A percentile compares a stretch with the other conserved stretches of the same genome.
phyloP scores from a whole-genome alignment of 148 eudicot species.

The Silene uniflora region DNA sequence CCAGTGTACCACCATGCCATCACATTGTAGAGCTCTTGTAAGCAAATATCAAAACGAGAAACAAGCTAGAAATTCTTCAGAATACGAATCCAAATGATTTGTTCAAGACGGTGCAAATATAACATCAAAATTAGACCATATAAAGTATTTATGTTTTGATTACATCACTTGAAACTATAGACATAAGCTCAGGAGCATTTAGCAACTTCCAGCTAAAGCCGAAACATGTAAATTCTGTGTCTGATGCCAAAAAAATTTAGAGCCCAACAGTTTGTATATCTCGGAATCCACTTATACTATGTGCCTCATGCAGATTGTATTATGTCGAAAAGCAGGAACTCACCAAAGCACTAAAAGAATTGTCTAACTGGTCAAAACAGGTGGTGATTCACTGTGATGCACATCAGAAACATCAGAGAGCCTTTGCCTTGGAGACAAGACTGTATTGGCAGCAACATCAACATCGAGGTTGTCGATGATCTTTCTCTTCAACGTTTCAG shows the following conservation, averaged over 20 bases:
- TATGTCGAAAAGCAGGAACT: not conserved
- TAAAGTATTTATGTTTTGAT: not conserved
- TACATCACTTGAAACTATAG: not conserved
- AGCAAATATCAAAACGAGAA: not conserved
- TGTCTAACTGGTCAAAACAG: slow-evolving; percentile 45
- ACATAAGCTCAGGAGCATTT: not conserved
- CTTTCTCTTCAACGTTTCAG: slow-evolving; percentile 68
- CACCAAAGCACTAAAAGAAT: slow-evolving; percentile 5
- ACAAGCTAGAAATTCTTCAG: not conserved
- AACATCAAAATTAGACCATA: not conserved
- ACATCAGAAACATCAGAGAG: slow-evolving; percentile 75
- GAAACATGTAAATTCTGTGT: not conserved
- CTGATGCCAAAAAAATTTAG: not conserved
- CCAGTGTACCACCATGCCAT: too few relatives aligned
- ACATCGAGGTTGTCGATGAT: slow-evolving; percentile 55
- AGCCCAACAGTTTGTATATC: not conserved
- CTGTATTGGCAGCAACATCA: slow-evolving; percentile 55
- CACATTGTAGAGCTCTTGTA: not conserved
- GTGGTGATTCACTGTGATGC: slow-evolving; percentile 61
- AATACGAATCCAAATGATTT: not conserved
- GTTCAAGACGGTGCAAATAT: not conserved
- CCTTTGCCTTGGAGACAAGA: slow-evolving; percentile 67
- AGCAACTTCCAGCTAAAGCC: not conserved
- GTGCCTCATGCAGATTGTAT: slow-evolving; percentile 3
- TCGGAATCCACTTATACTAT: not conserved